phyloP scores from a whole-genome alignment of 2,329 filamentous ascomycete genomes.

The Apiospora rasikravindrae region DNA sequence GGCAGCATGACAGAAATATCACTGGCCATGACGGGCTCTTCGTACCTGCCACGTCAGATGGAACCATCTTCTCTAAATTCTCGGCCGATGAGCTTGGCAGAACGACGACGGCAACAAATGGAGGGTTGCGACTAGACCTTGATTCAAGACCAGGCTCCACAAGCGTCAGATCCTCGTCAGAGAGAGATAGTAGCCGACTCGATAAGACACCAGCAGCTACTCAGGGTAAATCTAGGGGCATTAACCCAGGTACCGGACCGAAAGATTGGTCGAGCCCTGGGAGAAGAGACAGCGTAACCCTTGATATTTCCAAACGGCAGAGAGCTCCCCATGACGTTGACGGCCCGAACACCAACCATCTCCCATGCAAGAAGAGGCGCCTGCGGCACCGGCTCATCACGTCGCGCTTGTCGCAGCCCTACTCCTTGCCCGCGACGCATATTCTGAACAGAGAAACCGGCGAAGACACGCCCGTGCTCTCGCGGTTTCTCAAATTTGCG shows the following conservation, averaged over 20 bases:
- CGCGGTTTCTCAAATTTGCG: conserved; percentile 54
- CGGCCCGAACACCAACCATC: conserved; percentile 54
- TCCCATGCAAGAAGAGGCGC: conserved; percentile 70
- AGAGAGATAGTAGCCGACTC: background rate
- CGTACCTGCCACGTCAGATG: background rate
- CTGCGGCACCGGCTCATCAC: conserved; percentile 69
- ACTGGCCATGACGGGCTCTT: background rate
- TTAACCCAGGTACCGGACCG: background rate
- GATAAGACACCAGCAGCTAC: background rate
- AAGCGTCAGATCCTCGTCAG: background rate
- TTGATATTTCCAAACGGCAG: conserved; percentile 50
- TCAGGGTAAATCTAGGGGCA: background rate
- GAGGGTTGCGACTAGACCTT: background rate
- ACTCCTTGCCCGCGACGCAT: conserved; percentile 71
- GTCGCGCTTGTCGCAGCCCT: conserved; percentile 71
- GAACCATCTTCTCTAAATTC: background rate
- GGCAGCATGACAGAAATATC: background rate
- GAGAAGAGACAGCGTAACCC: background rate
- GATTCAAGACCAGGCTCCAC: background rate
- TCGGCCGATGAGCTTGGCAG: no score
- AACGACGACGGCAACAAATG: background rate
- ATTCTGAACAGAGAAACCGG: conserved; percentile 67
- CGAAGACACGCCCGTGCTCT: conserved; percentile 43
- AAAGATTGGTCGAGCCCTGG: no score
- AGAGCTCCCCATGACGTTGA: conserved; percentile 64